Evolutionary conservation across 768 basidiomycete genomes (phyloP), one percentile per base, ranked within the genome.

Genomic region (Candolleomyces efflorescens): DNA sequence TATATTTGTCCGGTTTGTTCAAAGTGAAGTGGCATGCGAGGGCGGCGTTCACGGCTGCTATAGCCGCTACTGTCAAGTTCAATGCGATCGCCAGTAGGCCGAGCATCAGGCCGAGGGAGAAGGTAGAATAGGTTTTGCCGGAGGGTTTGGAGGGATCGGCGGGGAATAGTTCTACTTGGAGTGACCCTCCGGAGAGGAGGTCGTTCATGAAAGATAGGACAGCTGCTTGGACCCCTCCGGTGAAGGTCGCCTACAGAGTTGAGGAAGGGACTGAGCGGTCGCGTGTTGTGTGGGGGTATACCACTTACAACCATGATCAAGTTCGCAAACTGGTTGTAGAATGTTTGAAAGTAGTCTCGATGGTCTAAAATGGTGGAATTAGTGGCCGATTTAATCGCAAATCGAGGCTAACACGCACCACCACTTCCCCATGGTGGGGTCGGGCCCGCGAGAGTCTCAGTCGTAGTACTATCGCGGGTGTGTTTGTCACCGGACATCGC

Each of bases 221-320:
- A 20, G 51, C 32, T 5, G 51, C 51, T 39, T 53, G 51, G 37
- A 39, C 51, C 17, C 51, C 51, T 32, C 51, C 51, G 11, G 51
- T 53, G 37, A 53, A 53, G 1, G 51, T 53, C 3, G 51, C 17
- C 41, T n/a, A n/a, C n/a, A n/a, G n/a, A n/a, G n/a, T n/a, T n/a
- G n/a, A n/a, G n/a, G n/a, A n/a, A n/a, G n/a, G n/a, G n/a, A n/a
- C n/a, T 32, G 32, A 32, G 32, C 32, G 5, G 1, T 20, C 6
- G 2, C 18, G 18, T 15, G 9, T 32, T 13, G 17, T 11, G 46
- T 6, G 23, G 3, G 51, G 23, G 11, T n/a, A 32, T 5, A 11
- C n/a, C 5, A 38, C 51, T 53, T 39, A 53, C 51, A 18, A 53
- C 38, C 51, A 53, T 53, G 37, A 53, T 53, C n/a, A 53, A 38